phyloP scores from a whole-genome alignment of 768 basidiomycete species.

The Serendipita sp. region DNA sequence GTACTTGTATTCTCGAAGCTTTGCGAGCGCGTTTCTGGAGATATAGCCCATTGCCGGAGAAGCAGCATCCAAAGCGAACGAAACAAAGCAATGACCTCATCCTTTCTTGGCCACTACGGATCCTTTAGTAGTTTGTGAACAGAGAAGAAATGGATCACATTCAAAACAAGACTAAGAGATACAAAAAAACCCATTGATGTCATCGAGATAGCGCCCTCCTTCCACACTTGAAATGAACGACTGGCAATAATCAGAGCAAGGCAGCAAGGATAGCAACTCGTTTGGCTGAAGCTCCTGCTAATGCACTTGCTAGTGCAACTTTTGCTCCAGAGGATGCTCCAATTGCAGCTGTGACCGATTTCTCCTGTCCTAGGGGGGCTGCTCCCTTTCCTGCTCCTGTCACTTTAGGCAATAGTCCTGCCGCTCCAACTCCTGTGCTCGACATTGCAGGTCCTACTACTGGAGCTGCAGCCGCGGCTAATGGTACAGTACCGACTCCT shows the following conservation, averaged over 20 bases:
- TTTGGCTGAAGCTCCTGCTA: too few species aligned
- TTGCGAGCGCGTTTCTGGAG: not conserved
- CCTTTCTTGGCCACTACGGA: not conserved
- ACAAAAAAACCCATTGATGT: not conserved
- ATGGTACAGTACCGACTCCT: not conserved
- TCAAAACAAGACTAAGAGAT: not conserved
- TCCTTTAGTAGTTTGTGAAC: not conserved
- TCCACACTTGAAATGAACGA: too few species aligned
- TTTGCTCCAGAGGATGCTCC: not conserved
- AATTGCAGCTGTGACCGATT: too few species aligned
- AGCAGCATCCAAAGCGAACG: not conserved
- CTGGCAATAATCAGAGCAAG: too few species aligned
- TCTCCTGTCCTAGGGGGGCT: too few species aligned
- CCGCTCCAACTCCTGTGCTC: too few species aligned
- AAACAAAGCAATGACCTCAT: not conserved
- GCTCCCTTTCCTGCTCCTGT: too few species aligned
- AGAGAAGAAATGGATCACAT: not conserved
- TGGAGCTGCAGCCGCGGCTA: too few species aligned
- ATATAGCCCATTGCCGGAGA: conserved; percentile 2
- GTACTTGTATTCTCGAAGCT: not conserved
- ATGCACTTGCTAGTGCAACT: too few species aligned
- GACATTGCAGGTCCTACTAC: too few species aligned
- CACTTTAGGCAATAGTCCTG: too few species aligned
- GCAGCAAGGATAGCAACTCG: too few species aligned
- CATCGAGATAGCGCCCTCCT: not conserved